Evolutionary conservation across 2,329 filamentous ascomycete genomes (phyloP).

Genomic region (Neonectria sp.): DNA sequence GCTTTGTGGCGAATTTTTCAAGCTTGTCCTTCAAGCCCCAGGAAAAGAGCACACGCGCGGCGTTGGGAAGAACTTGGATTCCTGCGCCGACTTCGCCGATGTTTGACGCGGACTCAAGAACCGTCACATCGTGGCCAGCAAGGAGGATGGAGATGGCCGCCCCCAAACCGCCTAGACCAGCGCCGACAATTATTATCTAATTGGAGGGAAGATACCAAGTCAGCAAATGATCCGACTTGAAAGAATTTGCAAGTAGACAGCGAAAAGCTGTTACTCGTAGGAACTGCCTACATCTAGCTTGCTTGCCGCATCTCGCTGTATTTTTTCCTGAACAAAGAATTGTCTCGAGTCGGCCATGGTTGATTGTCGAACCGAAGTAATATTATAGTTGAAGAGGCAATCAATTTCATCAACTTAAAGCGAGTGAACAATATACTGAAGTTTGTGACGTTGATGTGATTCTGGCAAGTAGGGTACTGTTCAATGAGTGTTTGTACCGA

Average conservation of each 20-base stretch:
- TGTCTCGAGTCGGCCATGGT: constrained; percentile 19
- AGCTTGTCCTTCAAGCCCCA: constrained; percentile 44
- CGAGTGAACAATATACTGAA: not conserved
- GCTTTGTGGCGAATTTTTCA: constrained; percentile 38
- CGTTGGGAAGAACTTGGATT: constrained; percentile 47
- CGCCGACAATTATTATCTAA: constrained; percentile 43
- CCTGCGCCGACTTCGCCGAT: constrained; percentile 48
- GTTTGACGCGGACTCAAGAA: constrained; percentile 41
- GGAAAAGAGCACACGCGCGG: constrained; percentile 39
- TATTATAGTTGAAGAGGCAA: not conserved
- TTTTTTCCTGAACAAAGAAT: constrained; percentile 27
- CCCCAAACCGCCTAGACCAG: constrained; percentile 46
- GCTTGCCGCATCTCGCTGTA: constrained; percentile 32
- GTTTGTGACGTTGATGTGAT: not conserved
- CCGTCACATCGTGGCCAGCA: constrained; percentile 45
- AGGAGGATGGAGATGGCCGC: constrained; percentile 44
- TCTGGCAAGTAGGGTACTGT: not conserved
- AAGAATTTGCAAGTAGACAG: not conserved
- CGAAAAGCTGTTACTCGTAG: too few relatives aligned
- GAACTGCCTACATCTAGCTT: constrained; percentile 29
- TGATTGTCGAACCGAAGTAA: not conserved
- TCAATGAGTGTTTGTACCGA: not conserved
- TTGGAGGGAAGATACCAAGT: not conserved
- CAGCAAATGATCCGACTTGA: not conserved
- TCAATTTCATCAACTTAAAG: not conserved